Evolutionary conservation across 129 eudicot species (phyloP).

Genomic region (Lonicera japonica): DNA sequence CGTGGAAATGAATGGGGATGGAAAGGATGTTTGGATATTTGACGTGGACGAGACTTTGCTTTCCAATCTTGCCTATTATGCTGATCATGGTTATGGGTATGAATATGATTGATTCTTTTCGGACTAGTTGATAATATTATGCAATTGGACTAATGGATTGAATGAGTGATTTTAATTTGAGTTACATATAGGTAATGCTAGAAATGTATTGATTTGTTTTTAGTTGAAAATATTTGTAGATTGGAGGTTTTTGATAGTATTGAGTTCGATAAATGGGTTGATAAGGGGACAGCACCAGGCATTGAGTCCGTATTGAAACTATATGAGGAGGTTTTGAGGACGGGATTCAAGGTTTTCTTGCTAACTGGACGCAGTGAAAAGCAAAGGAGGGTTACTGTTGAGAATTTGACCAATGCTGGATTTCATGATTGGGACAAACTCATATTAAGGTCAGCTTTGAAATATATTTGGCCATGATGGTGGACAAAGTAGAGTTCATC

Average conservation of each 20-base stretch:
- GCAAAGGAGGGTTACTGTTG: constrained; percentile 44
- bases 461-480: too few species aligned
- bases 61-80: constrained; percentile 89
- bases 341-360: constrained; percentile 72
- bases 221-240: constrained; percentile 24
- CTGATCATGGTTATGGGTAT: constrained; percentile 88
- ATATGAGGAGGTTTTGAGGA: constrained; percentile 50
- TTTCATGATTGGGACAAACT: constrained; percentile 76
- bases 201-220: too few species aligned
- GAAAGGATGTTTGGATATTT: constrained; percentile 82
- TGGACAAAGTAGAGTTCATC: too few species aligned
- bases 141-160: neutral
- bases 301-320: constrained; percentile 67
- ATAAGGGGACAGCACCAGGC: constrained; percentile 63
- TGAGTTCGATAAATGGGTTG: constrained; percentile 83
- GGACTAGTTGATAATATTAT: neutral
- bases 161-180: neutral
- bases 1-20: constrained; percentile 46
- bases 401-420: constrained; percentile 58
- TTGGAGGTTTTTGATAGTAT: constrained; percentile 52
- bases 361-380: constrained; percentile 72
- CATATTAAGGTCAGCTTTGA: constrained; percentile 48
- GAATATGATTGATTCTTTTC: neutral
- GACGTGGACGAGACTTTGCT: constrained; percentile 94
- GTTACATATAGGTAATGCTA: neutral